phyloP scores from a whole-genome alignment of 768 basidiomycete species.

The Pilatotrama ljubarskyi region DNA sequence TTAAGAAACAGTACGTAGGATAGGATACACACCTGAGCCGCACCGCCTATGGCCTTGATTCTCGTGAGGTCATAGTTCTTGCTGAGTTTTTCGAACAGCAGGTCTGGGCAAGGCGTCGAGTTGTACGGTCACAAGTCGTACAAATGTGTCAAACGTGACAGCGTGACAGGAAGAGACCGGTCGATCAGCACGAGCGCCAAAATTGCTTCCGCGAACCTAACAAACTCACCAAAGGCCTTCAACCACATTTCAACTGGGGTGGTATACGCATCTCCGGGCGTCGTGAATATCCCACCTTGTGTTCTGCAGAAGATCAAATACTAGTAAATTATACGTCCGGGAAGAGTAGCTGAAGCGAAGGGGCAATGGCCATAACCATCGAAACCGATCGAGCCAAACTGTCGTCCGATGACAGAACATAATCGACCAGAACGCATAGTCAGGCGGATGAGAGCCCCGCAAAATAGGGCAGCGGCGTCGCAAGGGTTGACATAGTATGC shows the following conservation, averaged over 20 bases:
- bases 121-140: not conserved
- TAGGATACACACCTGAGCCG: constrained; percentile 63
- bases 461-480: too few species aligned
- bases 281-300: constrained; percentile 84
- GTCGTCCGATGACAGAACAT: too few species aligned
- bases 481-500: too few species aligned
- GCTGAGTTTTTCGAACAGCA: constrained; percentile 72
- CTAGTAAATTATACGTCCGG: too few species aligned
- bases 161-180: constrained; percentile 7
- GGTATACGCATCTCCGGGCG: constrained; percentile 82
- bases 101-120: constrained; percentile 44
- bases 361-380: too few species aligned
- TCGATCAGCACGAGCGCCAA: constrained; percentile 20
- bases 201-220: constrained; percentile 52
- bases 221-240: constrained; percentile 71
- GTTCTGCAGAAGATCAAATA: constrained; percentile 50
- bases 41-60: constrained; percentile 75
- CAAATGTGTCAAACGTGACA: constrained; percentile 2
- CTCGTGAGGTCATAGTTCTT: constrained; percentile 68
- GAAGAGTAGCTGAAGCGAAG: too few species aligned
- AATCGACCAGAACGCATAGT: too few species aligned
- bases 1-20: not conserved
- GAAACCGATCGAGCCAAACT: too few species aligned
- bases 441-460: too few species aligned
- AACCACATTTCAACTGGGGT: constrained; percentile 93